phyloP scores from a whole-genome alignment of 106 monocot genomes.

The Dioscorea dumetorum region DNA sequence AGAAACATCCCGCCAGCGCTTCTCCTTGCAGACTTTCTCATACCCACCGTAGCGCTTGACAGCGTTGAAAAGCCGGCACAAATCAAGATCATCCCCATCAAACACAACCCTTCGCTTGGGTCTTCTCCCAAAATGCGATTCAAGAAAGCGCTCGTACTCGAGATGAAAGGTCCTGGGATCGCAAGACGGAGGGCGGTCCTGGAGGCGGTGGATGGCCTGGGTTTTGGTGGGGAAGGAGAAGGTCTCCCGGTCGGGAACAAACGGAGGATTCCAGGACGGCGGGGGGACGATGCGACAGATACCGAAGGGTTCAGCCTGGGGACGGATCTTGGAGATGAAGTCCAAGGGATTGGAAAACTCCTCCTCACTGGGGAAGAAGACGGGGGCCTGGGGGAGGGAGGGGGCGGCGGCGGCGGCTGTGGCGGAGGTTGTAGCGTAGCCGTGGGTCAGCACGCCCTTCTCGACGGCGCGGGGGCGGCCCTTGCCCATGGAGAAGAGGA shows the following conservation, averaged over 20 bases:
- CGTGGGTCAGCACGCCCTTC: constrained; percentile 25
- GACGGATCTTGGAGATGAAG: constrained; percentile 55
- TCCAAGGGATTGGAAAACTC: constrained; percentile 63
- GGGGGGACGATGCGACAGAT: constrained; percentile 83
- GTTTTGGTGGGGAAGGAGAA: constrained; percentile 69
- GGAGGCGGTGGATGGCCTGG: constrained; percentile 64
- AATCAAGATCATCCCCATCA: constrained; percentile 50
- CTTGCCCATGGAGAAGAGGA: constrained; percentile 18
- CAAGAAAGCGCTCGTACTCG: constrained; percentile 53
- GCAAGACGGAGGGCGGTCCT: constrained; percentile 53
- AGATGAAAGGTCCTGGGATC: constrained; percentile 61
- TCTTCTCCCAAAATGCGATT: constrained; percentile 23
- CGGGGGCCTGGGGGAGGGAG: constrained; percentile 35
- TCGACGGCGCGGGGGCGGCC: constrained; percentile 27
- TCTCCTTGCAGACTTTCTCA: constrained; percentile 38
- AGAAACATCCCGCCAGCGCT: constrained; percentile 60
- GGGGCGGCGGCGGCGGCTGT: neutral
- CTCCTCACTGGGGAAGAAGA: constrained; percentile 49
- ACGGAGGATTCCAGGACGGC: constrained; percentile 59
- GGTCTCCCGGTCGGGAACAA: constrained; percentile 24
- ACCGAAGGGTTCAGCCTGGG: constrained; percentile 59
- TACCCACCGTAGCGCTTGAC: constrained; percentile 71
- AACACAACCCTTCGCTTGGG: constrained; percentile 25
- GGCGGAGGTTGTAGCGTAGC: neutral
- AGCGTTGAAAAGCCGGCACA: constrained; percentile 56